Base-by-base conservation (phyloP, 495 filamentous ascomycete genomes). In the Barbatosphaeria neglecta region DNA sequence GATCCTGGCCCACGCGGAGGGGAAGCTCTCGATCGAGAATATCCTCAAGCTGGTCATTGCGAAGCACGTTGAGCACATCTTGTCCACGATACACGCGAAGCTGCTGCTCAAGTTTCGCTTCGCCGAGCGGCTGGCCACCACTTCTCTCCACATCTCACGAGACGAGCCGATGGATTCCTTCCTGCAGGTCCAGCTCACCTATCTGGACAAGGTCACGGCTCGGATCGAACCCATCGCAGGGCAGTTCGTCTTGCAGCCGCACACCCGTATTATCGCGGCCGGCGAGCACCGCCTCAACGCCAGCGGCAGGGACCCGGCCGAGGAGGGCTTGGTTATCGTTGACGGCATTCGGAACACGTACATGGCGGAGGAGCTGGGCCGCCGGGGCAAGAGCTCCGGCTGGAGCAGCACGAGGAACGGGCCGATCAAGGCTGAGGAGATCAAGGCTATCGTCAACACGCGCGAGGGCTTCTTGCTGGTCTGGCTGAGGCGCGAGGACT, bases 1-100 rank as follows among this genome's bases (percentile, higher is more conserved):
- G 35, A 72, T 94, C 59, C 60, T 74, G 24, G 15, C 31, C 16
- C 31, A 35, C 9, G 16, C 16, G 13, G 31, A 35, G 31, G 68
- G 72, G 22, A 66, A 70, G 6, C 73, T 96, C 16, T 89, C 84
- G 0, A 73, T 86, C 50, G 85, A 93, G 55, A 50, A 60, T 15
- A 75, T 93, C 18, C 58, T 97, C 39, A 81, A 81, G 51, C 70
- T 74, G 35, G 78, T 87, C 24, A 84, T 95, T 52, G 82, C 82
- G 20, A 69, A 75, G 46, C 92, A 98, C 54, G 76, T 79, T 24
- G 76, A 72, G 33, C 65, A 82, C 47, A 75, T 86, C 13, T 66
- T 97, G 4, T 68, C 61, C 4, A 69, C 71, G 2, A 78, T 83
- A 2, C 77, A 78, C 44, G 61, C 69, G 17, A 75, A 64, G 25